These are phyloP conservation scores for Ganoderma sinense DNA, from an alignment of 1,284 basidiomycete genomes.

Conservation along the genomic window DNA sequence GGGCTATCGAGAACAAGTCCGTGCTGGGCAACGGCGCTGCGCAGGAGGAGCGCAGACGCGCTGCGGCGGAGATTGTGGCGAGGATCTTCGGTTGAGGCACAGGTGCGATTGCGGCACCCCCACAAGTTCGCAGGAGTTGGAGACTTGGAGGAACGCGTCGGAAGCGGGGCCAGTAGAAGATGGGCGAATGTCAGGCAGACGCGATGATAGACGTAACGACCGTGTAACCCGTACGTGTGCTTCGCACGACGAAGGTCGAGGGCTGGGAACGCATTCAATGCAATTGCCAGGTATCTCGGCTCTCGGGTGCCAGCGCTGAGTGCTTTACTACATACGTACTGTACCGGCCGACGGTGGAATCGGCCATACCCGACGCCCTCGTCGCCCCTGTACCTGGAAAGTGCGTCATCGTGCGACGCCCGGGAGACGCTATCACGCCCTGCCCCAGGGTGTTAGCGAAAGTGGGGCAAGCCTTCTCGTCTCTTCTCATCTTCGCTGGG, in stretches of 20 bases:
- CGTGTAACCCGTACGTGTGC: neutral
- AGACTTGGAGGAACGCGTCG: neutral
- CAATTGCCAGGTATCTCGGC: neutral
- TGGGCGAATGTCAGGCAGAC: neutral
- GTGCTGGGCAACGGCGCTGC: slow-evolving; percentile 64
- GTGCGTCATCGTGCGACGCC: neutral
- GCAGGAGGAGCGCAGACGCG: slow-evolving; percentile 51
- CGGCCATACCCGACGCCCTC: neutral
- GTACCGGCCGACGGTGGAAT: neutral
- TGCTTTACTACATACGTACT: too few relatives aligned
- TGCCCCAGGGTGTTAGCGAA: neutral
- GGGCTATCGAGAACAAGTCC: slow-evolving; percentile 78
- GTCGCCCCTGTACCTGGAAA: neutral
- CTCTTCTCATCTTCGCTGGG: slow-evolving; percentile 5
- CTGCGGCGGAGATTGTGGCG: slow-evolving; percentile 48
- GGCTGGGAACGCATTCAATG: slow-evolving; percentile 1
- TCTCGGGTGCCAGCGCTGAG: too few relatives aligned
- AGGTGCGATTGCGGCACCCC: neutral
- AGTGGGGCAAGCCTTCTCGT: neutral
- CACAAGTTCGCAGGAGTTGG: neutral
- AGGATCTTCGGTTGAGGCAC: slow-evolving; percentile 40
- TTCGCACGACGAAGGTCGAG: neutral
- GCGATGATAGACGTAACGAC: neutral
- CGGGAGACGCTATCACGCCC: neutral
- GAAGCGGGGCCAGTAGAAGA: neutral